Evolutionary conservation across 495 filamentous ascomycete genomes (phyloP), one percentile per base, ranked within the genome.

Genomic region (Xylaria bambusicola): DNA sequence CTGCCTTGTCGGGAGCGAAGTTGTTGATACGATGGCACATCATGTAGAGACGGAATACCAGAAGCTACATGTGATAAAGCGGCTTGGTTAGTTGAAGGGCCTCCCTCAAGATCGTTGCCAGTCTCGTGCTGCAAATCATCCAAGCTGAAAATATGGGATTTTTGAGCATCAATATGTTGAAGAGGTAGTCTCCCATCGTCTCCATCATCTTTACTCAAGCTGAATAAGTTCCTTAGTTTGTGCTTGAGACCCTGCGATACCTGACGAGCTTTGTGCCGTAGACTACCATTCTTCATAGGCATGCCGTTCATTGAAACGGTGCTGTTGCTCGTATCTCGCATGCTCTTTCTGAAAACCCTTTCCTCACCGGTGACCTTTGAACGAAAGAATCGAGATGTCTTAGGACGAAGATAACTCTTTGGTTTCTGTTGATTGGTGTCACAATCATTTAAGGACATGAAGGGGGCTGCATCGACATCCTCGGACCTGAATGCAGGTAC

Each of bases 231-330:
- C 59, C 80, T 86, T 40, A 91, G 45, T 42, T 81, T 85, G 38
- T 79, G 79, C 62, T 84, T 89, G 62, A 91, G 75, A 1, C 80
- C 80, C 20, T 73, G 75, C 0, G 88, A 90, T 10, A 86, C 78
- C 18, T 80, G 82, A 46, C 86, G 81, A 7, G 85, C 82, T 67
- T 75, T 83, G 4, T 64, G 66, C 58, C 79, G 80, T 31, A 87
- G 61, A 10, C 72, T 72, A 17, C 63, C 72, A 20, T 69, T 65
- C 40, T 73, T 78, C 0, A 56, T 17, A 0, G 53, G 20, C 13
- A 66, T 59, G 3, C 52, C 35, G 38, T 31, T 62, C 46, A 48
- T 68, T 26, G 15, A 75, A 71, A 21, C 61, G 50, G 56, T 63
- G 20, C 56, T 58, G 40, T 62, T 58, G 23, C 57, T 66, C 3